These are phyloP conservation scores for Malassezia slooffiae DNA, from an alignment of 1,284 basidiomycete species.

Conservation along the genomic window DNA sequence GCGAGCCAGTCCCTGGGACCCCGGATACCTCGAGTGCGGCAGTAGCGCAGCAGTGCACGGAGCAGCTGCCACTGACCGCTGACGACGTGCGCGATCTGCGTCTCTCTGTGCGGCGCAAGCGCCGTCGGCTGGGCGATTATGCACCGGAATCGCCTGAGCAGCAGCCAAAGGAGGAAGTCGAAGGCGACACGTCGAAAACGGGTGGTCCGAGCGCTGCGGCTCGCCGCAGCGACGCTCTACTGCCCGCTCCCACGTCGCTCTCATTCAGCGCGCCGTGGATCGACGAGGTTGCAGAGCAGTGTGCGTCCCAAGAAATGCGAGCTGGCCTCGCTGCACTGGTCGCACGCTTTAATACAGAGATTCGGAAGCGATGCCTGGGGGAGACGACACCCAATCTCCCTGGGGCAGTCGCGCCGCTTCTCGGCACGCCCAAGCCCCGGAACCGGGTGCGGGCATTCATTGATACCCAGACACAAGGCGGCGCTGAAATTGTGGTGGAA, in stretches of 20 bases:
- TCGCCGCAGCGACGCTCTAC: too few species aligned
- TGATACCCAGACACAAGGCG: too few species aligned
- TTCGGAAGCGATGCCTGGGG: background rate
- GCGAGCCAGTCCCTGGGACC: background rate
- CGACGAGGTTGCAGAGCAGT: background rate
- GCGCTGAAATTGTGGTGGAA: conserved; percentile 5
- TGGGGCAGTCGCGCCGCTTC: too few species aligned
- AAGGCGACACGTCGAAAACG: too few species aligned
- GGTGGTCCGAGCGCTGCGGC: too few species aligned
- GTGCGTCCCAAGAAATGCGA: background rate
- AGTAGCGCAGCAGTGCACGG: background rate
- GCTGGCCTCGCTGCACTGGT: background rate
- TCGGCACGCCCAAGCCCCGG: too few species aligned
- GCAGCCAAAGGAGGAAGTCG: too few species aligned
- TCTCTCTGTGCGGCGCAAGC: conserved; percentile 9
- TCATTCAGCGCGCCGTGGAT: conserved; percentile 9
- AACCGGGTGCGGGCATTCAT: too few species aligned
- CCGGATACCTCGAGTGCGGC: background rate
- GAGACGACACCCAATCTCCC: too few species aligned
- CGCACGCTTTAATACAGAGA: background rate
- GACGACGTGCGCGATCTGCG: conserved; percentile 2
- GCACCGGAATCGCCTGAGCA: too few species aligned
- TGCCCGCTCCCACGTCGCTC: conserved; percentile 3
- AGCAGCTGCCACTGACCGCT: background rate
- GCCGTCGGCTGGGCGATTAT: background rate